phyloP scores from a whole-genome alignment of 495 filamentous ascomycete genomes.

The Mytilinidion resinicola region DNA sequence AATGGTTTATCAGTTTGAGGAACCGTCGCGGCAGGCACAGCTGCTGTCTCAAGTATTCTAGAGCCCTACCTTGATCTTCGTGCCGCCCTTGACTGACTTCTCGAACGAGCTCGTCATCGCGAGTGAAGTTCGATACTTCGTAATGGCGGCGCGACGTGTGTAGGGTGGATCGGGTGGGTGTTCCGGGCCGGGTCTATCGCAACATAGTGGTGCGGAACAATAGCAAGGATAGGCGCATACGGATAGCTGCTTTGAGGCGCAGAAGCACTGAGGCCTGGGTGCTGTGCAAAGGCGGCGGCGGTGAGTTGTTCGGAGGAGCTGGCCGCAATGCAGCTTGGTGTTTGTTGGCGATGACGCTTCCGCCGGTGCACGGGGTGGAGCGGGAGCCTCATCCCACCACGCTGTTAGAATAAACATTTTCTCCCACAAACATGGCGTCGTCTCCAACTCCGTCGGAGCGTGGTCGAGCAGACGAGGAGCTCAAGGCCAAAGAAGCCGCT shows the following conservation, averaged over 20 bases:
- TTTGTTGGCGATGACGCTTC: neutral
- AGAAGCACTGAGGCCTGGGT: neutral
- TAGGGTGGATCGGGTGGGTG: neutral
- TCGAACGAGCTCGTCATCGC: conserved; percentile 42
- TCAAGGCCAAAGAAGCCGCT: conserved; percentile 63
- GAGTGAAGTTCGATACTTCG: neutral
- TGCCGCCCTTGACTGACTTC: conserved; percentile 44
- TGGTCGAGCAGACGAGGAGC: conserved; percentile 54
- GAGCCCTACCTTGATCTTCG: conserved; percentile 67
- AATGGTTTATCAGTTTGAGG: conserved; percentile 10
- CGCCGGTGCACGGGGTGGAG: neutral
- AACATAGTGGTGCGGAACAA: conserved; percentile 4
- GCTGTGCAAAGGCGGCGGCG: neutral
- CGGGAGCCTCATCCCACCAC: conserved; percentile 2
- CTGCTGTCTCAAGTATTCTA: neutral
- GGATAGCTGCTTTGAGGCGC: neutral
- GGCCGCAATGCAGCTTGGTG: neutral
- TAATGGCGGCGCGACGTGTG: conserved; percentile 3
- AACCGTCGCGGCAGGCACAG: neutral
- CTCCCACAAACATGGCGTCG: conserved; percentile 13
- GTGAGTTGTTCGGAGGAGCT: neutral
- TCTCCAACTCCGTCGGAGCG: conserved; percentile 47
- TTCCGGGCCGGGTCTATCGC: conserved; percentile 5
- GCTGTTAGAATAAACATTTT: neutral
- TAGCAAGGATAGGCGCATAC: conserved; percentile 14